Conservation (phyloP, 116 monocot species). For the Iris pallida region DNA sequence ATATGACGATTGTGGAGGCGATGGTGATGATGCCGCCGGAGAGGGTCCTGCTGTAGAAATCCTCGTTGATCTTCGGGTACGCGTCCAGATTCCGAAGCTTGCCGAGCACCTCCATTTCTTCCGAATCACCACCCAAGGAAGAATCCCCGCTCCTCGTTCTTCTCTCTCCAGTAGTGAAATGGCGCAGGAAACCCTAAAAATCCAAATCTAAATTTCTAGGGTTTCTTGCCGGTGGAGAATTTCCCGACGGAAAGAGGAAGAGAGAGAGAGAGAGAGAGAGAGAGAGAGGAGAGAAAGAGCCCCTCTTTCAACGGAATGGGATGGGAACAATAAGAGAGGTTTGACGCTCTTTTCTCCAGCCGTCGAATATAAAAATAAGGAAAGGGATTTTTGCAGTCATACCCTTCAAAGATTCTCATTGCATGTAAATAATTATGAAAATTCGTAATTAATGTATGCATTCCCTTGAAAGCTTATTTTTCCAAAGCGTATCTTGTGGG, state of each 20-base stretch:
- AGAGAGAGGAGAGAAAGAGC: not conserved
- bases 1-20: slow-evolving; percentile 46
- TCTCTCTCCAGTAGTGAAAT: not conserved
- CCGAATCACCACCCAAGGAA: not conserved
- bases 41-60: slow-evolving; percentile 78
- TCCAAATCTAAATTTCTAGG: not conserved
- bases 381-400: too few species aligned
- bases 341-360: slow-evolving; percentile 8
- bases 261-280: not conserved
- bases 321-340: too few species aligned
- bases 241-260: not conserved
- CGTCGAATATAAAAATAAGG: not conserved
- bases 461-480: too few species aligned
- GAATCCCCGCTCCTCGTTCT: too few species aligned
- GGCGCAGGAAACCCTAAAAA: not conserved
- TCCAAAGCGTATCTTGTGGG: too few species aligned
- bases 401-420: too few species aligned
- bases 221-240: not conserved
- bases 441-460: too few species aligned
- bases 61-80: slow-evolving; percentile 60
- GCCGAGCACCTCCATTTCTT: slow-evolving; percentile 34
- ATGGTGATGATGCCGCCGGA: slow-evolving; percentile 72
- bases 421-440: too few species aligned
- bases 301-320: too few species aligned
- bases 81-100: slow-evolving; percentile 51